Base-by-base conservation (phyloP, 106 monocot species). In the Iris macrosiphon region DNA sequence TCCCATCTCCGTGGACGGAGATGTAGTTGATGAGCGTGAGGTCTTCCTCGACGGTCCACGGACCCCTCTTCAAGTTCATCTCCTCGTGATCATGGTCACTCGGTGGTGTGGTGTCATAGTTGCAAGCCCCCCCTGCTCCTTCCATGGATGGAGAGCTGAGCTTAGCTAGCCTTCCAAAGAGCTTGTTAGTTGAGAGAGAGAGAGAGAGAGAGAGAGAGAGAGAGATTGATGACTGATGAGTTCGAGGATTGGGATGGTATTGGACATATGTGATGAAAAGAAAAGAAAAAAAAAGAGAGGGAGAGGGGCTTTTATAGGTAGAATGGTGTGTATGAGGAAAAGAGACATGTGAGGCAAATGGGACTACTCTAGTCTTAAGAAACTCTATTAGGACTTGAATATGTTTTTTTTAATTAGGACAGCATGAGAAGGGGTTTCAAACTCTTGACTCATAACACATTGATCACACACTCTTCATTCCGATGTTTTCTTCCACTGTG, bases 1-100 rank as follows among this genome's bases (percentile, higher is more conserved):
- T 78, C 41, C 89, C 95, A 42, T 89, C 85, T 57, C 95, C 95
- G 24, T 95, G 82, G 61, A 54, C 71, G 42, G 79, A 31, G 28
- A 95, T 85, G 61, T 95, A 82, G 67, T 85, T 95, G 26, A 77
- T 60, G 57, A 95, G 82, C 4, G 77, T 45, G 17, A 89, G 79
- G 65, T 95, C 95, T 19, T 95, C 95, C 19, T 95, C 95, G n/a
- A 79, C 78, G 0, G 95, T 95, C 95, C 95, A 95, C 7, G 95
- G 95, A n/a, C 95, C 95, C 63, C 88, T 79, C 20, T 89, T 72
- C 34, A 95, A 39, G 29, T 84, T 84, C 38, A 40, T 52, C 18
- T 80, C 80, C 29, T 83, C 59, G 22, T 71, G n/a, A n/a, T n/a
- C n/a, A n/a, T 66, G 45, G 40, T 49, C 6, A 13, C 6, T 23